phyloP scores from a whole-genome alignment of 148 eudicot species.

The Polygonum aviculare region DNA sequence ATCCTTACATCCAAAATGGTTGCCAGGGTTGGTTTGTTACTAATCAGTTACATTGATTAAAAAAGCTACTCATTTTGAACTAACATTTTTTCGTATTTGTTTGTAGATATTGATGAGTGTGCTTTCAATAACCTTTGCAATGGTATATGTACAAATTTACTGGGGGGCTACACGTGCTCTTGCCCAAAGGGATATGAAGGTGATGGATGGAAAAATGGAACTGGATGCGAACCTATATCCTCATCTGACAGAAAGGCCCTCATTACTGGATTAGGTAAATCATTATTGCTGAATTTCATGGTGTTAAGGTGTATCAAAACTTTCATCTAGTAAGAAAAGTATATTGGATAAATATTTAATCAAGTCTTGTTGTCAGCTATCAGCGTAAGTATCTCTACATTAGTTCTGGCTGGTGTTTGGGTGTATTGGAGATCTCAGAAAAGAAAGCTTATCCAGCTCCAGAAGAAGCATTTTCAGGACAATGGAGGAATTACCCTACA shows the following conservation, averaged over 20 bases:
- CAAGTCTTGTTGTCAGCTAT: background rate
- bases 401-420: background rate
- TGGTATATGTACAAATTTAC: background rate
- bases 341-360: too few species aligned
- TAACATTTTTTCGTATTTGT: background rate
- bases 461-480: conserved; percentile 5
- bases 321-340: too few species aligned
- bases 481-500: background rate
- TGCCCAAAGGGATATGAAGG: background rate
- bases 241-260: conserved; percentile 6
- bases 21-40: background rate
- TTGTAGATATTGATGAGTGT: background rate
- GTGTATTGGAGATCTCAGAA: background rate
- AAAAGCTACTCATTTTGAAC: background rate
- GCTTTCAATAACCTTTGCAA: background rate
- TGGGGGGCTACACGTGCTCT: background rate
- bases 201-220: background rate
- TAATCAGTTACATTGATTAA: too few species aligned
- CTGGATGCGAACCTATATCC: background rate
- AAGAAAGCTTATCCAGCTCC: background rate
- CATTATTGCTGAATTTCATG: too few species aligned
- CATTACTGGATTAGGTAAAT: background rate
- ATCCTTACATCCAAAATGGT: background rate
- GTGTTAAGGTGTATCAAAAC: too few species aligned
- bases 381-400: background rate